These are phyloP conservation scores for Fraxinus quadrangulata DNA, from an alignment of 257 asterid species.

Conservation along the genomic window DNA sequence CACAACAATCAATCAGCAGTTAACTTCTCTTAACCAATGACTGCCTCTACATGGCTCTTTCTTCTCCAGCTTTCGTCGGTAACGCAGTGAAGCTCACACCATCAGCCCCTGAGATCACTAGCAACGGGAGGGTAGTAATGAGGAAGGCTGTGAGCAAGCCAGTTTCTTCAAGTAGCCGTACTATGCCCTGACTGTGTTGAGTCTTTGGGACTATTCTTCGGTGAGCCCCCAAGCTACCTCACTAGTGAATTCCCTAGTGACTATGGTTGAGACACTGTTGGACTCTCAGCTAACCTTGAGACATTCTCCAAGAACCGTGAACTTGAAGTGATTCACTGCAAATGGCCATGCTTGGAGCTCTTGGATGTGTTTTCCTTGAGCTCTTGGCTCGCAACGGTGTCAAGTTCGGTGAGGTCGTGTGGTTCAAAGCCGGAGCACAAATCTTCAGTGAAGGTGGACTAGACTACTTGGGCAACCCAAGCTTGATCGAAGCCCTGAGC, in stretches of 20 bases:
- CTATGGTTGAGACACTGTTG: conserved; percentile 55
- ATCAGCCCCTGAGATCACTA: conserved; percentile 27
- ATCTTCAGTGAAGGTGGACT: conserved; percentile 48
- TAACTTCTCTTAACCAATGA: conserved; percentile 15
- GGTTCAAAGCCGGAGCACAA: conserved; percentile 49
- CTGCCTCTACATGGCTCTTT: conserved; percentile 61
- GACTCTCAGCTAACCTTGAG: conserved; percentile 53
- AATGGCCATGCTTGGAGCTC: conserved; percentile 54
- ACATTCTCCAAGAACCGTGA: conserved; percentile 46
- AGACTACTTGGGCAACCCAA: conserved; percentile 48
- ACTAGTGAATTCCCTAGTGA: conserved; percentile 53
- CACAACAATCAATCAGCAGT: neutral
- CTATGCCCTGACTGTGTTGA: conserved; percentile 41
- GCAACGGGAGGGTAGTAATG: conserved; percentile 40
- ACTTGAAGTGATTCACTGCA: conserved; percentile 39
- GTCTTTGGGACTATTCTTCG: conserved; percentile 50
- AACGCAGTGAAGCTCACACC: conserved; percentile 49
- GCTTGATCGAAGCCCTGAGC: conserved; percentile 45
- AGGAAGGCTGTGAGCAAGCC: conserved; percentile 41
- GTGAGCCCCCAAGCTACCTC: conserved; percentile 47
- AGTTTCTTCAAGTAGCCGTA: conserved; percentile 40
- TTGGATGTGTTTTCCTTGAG: conserved; percentile 48
- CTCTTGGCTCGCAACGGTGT: conserved; percentile 44
- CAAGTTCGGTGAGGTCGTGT: conserved; percentile 47
- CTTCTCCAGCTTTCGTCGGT: conserved; percentile 51